phyloP scores from a whole-genome alignment of 2,329 filamentous ascomycete genomes.

The Stagonosporopsis rhizophila region DNA sequence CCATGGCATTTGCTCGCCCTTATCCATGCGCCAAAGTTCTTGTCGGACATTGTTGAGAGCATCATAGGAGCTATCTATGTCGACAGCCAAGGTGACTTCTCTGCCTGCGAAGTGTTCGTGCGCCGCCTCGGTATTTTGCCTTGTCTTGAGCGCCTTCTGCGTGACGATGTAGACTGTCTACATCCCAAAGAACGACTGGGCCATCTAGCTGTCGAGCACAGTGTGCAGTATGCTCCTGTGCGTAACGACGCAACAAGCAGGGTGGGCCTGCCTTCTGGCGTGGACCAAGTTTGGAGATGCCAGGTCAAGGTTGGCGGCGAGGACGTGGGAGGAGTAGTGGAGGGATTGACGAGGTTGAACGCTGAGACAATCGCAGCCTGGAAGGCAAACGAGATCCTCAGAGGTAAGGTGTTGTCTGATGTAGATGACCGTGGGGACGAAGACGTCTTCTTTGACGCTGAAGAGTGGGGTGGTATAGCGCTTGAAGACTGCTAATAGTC shows the following conservation, averaged over 20 bases:
- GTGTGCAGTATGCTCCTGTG: constrained; percentile 60
- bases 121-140: constrained; percentile 69
- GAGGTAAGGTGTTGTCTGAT: constrained; percentile 8
- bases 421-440: constrained; percentile 19
- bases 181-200: constrained; percentile 75
- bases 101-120: constrained; percentile 65
- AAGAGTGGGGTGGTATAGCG: background rate
- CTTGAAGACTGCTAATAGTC: constrained; percentile 3
- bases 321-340: constrained; percentile 43
- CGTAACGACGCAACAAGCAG: constrained; percentile 5
- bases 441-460: constrained; percentile 14
- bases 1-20: constrained; percentile 78
- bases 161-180: constrained; percentile 59
- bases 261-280: constrained; percentile 1
- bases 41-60: constrained; percentile 71
- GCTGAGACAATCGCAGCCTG: constrained; percentile 51
- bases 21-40: constrained; percentile 51
- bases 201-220: constrained; percentile 59
- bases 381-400: constrained; percentile 36
- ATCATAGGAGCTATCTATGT: constrained; percentile 84
- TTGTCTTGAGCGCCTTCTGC: constrained; percentile 68
- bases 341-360: constrained; percentile 44
- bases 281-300: constrained; percentile 35
- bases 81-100: constrained; percentile 60
- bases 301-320: constrained; percentile 45